Conservation (phyloP, 2,329 filamentous ascomycete species). For the Botryosphaeria dothidea region DNA sequence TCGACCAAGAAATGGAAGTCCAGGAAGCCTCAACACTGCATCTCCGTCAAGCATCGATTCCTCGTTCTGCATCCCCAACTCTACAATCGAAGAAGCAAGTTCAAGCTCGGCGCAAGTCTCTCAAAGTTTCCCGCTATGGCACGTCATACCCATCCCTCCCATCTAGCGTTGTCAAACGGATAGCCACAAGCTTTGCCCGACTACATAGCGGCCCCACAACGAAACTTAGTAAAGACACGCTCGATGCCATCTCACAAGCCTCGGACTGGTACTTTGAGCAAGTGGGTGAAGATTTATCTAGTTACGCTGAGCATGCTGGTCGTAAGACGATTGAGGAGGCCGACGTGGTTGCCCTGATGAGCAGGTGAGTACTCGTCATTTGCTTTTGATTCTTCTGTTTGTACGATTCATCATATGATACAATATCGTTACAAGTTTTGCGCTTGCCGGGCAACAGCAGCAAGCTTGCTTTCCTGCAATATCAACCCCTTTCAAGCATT, state of each 20-base stretch:
- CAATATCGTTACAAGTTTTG: conserved; percentile 21
- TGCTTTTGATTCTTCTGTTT: not conserved
- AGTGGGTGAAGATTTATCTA: conserved; percentile 73
- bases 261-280: conserved; percentile 94
- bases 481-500: conserved; percentile 14
- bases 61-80: not conserved
- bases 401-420: conserved; percentile 19
- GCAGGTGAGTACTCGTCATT: conserved; percentile 60
- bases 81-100: conserved; percentile 22
- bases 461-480: conserved; percentile 23
- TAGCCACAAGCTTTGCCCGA: conserved; percentile 71
- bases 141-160: conserved; percentile 77
- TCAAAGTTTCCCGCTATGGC: conserved; percentile 67
- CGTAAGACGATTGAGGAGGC: conserved; percentile 84
- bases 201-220: conserved; percentile 65
- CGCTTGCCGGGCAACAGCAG: not conserved
- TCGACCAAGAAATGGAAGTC: conserved; percentile 7
- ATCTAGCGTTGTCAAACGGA: conserved; percentile 67
- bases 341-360: conserved; percentile 80
- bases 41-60: conserved; percentile 4
- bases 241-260: conserved; percentile 74
- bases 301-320: conserved; percentile 78
- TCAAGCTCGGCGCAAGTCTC: conserved; percentile 48
- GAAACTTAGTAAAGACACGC: conserved; percentile 71
- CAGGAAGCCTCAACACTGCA: conserved; percentile 7